Evolutionary conservation across 2,329 filamentous ascomycete species (phyloP).

Genomic region (Cladophialophora chaetospira): DNA sequence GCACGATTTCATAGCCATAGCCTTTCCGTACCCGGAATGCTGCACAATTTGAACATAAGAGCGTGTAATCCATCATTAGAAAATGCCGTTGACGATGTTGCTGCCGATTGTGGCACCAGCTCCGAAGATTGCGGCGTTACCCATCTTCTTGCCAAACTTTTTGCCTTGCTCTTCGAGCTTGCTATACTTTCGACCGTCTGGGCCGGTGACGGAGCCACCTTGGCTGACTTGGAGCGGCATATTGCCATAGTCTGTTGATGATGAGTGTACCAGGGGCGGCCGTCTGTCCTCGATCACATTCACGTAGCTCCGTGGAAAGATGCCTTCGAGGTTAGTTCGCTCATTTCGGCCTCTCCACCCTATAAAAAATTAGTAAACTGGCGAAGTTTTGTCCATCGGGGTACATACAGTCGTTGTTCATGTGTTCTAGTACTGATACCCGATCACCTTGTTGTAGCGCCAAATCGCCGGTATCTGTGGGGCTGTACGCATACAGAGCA

Average conservation of each 20-base stretch:
- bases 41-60: conserved; percentile 22
- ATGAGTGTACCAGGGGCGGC: conserved; percentile 42
- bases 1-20: conserved; percentile 29
- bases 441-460: conserved; percentile 78
- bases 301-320: conserved; percentile 93
- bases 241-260: conserved; percentile 52
- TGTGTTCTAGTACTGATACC: conserved; percentile 81
- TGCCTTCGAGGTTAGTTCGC: conserved; percentile 80
- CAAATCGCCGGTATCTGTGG: conserved; percentile 78
- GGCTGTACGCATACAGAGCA: conserved; percentile 81
- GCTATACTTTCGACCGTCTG: conserved; percentile 50
- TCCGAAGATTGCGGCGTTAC: conserved; percentile 66
- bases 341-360: conserved; percentile 83
- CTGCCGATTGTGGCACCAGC: conserved; percentile 88
- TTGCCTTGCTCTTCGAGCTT: conserved; percentile 78
- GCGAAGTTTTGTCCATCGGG: conserved; percentile 9
- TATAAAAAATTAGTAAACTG: conserved; percentile 33
- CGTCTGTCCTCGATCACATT: conserved; percentile 67
- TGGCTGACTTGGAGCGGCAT: conserved; percentile 77
- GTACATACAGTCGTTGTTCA: conserved; percentile 81
- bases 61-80: conserved; percentile 54
- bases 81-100: conserved; percentile 88
- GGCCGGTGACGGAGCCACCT: conserved; percentile 45
- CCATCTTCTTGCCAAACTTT: conserved; percentile 95
- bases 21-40: conserved; percentile 15